These are phyloP conservation scores for Solanum tacnaense DNA, from an alignment of 257 asterid species.

Conservation along the genomic window DNA sequence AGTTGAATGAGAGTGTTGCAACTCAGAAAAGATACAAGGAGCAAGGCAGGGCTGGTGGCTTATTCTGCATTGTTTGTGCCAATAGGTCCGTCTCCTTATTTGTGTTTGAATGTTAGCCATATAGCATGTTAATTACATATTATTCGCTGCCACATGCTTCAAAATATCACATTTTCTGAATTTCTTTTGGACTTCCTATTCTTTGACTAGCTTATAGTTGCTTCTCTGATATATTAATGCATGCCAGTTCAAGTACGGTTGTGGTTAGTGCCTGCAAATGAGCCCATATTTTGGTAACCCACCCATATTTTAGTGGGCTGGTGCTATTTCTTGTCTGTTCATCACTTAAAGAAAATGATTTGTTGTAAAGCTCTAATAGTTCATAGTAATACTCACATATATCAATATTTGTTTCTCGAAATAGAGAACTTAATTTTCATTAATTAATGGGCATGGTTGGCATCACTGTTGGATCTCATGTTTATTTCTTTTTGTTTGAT, in stretches of 20 bases:
- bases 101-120: background rate
- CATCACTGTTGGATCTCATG: background rate
- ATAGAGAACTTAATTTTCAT: background rate
- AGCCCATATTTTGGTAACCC: background rate
- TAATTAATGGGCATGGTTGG: background rate
- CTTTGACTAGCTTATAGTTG: background rate
- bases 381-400: background rate
- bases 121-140: background rate
- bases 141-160: background rate
- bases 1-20: constrained; percentile 8
- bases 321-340: background rate
- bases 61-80: constrained; percentile 28
- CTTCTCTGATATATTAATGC: background rate
- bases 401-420: background rate
- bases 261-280: background rate
- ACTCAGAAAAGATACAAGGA: constrained; percentile 27
- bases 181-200: background rate
- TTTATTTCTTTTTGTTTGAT: background rate
- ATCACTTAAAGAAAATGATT: background rate
- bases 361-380: background rate
- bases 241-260: background rate
- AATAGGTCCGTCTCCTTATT: constrained; percentile 18
- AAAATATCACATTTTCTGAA: background rate
- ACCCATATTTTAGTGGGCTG: background rate
- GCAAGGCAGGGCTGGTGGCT: constrained; percentile 27